These are phyloP conservation scores for Saccharomycopsis phalli DNA, from an alignment of 1,139 yeast genomes.

Conservation along the genomic window DNA sequence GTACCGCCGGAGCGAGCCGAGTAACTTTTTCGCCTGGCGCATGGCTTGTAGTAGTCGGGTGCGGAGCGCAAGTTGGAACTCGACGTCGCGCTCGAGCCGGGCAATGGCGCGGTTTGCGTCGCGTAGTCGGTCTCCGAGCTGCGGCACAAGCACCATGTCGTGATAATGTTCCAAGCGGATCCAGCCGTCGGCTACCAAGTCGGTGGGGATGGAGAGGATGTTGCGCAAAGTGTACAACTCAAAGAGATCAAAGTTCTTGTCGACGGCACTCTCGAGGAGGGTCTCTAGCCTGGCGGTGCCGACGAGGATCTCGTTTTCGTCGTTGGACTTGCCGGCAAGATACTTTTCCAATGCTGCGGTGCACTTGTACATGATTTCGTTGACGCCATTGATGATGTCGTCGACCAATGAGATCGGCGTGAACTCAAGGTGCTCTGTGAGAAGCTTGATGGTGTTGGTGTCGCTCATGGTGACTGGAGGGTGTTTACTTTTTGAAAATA, in stretches of 20 bases:
- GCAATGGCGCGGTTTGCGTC: conserved; percentile 34
- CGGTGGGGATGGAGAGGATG: conserved; percentile 61
- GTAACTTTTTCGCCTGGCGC: conserved; percentile 32
- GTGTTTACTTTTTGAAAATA: no score
- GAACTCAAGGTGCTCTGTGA: conserved; percentile 82
- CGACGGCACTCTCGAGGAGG: conserved; percentile 68
- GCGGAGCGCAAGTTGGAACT: conserved; percentile 37
- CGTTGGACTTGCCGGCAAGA: conserved; percentile 28
- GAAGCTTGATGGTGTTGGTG: conserved; percentile 42
- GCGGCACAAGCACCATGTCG: conserved; percentile 34
- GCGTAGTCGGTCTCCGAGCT: conserved; percentile 23
- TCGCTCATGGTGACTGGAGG: conserved; percentile 28
- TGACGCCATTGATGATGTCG: conserved; percentile 83
- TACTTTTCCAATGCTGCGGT: conserved; percentile 72
- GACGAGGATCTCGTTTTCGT: conserved; percentile 27
- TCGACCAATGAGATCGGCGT: conserved; percentile 84
- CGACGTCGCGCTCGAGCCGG: conserved; percentile 35
- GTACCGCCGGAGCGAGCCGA: conserved; percentile 23
- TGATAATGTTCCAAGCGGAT: conserved; percentile 63
- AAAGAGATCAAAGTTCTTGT: conserved; percentile 75
- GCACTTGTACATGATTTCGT: conserved; percentile 76
- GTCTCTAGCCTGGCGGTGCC: conserved; percentile 83
- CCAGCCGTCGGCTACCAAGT: conserved; percentile 60
- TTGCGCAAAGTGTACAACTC: conserved; percentile 78
- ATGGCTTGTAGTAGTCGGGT: conserved; percentile 36